phyloP scores from a whole-genome alignment of 2,329 filamentous ascomycete species.

The Colletotrichum lindemuthianum region DNA sequence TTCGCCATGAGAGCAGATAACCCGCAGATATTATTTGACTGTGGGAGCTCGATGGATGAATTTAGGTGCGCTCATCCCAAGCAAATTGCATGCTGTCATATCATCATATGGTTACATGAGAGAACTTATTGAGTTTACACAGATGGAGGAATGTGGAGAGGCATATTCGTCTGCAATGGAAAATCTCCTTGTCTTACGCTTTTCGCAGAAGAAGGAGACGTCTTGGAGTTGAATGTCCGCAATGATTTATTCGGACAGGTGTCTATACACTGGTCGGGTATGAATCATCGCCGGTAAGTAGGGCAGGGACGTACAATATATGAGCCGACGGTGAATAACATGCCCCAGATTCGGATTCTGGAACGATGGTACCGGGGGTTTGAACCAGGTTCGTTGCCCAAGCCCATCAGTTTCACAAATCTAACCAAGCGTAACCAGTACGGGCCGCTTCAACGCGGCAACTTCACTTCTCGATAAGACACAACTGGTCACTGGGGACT shows the following conservation, averaged over 20 bases:
- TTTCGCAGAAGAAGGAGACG: conserved; percentile 14
- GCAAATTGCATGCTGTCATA: fast-evolving
- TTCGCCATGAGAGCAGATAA: not conserved
- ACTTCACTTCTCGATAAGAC: conserved; percentile 17
- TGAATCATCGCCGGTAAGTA: conserved; percentile 16
- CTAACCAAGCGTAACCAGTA: not conserved
- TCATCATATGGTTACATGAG: not conserved
- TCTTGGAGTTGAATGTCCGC: conserved; percentile 22
- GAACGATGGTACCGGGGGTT: conserved; percentile 22
- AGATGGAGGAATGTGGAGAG: conserved; percentile 26
- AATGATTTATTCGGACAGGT: conserved; percentile 17
- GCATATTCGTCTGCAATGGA: conserved; percentile 22
- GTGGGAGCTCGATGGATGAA: conserved; percentile 24
- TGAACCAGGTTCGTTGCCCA: conserved; percentile 6
- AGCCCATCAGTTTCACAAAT: too few relatives aligned
- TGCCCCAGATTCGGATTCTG: conserved; percentile 14
- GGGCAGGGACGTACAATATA: fast-evolving
- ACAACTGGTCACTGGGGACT: conserved; percentile 22
- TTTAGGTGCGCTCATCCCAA: not conserved
- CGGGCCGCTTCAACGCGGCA: conserved; percentile 16
- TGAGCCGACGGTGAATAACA: not conserved
- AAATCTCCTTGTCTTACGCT: conserved; percentile 17
- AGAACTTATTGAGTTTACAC: not conserved
- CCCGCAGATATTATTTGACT: conserved; percentile 9
- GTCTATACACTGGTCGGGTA: conserved; percentile 23